Percentiles rank a stretch among this genome's conserved stretches.
Evolutionary conservation across 805 yeast genomes (phyloP).

Genomic region (Scheffersomyces lignosus): DNA sequence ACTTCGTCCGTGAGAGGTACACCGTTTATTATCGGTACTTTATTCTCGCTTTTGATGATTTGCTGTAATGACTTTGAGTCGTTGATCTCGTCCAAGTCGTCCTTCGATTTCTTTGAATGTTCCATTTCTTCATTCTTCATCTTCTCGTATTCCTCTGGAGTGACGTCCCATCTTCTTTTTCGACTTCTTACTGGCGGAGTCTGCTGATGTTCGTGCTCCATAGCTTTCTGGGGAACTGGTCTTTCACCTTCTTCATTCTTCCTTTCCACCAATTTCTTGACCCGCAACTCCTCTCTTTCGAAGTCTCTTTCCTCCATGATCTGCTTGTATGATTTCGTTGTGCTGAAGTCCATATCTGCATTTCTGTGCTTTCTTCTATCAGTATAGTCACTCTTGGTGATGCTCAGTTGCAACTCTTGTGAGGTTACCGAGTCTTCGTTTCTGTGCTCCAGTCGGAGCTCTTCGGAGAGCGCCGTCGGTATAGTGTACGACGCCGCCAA

Average conservation of each 20-base stretch:
- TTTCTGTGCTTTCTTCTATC: slow-evolving; percentile 25
- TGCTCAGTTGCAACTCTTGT: slow-evolving; percentile 15
- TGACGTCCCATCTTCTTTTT: slow-evolving; percentile 49
- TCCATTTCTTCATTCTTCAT: slow-evolving; percentile 3
- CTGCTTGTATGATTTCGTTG: slow-evolving; percentile 37
- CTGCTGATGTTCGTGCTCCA: neutral
- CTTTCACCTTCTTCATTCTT: slow-evolving; percentile 12
- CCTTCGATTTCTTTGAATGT: slow-evolving; percentile 9
- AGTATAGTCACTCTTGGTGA: slow-evolving; percentile 27
- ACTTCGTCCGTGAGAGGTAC: slow-evolving; percentile 43
- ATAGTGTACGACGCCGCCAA: slow-evolving; percentile 32
- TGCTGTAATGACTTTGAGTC: slow-evolving; percentile 11
- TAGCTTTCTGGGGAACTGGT: slow-evolving; percentile 6
- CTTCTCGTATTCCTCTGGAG: slow-evolving; percentile 31
- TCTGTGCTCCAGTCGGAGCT: slow-evolving; percentile 22
- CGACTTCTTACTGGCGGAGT: slow-evolving; percentile 18
- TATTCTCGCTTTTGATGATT: slow-evolving; percentile 15
- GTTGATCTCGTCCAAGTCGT: slow-evolving; percentile 3
- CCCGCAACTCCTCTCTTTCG: slow-evolving; percentile 35
- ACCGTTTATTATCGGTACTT: slow-evolving; percentile 30
- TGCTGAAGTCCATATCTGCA: slow-evolving; percentile 17
- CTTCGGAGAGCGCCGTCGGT: slow-evolving; percentile 27
- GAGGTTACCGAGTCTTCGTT: slow-evolving; percentile 14
- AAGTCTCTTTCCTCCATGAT: slow-evolving; percentile 40
- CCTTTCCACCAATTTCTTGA: slow-evolving; percentile 22